Evolutionary conservation across 148 eudicot genomes (phyloP), one percentile per base, ranked within the genome.

Genomic region (Rhododendron mucronatum): DNA sequence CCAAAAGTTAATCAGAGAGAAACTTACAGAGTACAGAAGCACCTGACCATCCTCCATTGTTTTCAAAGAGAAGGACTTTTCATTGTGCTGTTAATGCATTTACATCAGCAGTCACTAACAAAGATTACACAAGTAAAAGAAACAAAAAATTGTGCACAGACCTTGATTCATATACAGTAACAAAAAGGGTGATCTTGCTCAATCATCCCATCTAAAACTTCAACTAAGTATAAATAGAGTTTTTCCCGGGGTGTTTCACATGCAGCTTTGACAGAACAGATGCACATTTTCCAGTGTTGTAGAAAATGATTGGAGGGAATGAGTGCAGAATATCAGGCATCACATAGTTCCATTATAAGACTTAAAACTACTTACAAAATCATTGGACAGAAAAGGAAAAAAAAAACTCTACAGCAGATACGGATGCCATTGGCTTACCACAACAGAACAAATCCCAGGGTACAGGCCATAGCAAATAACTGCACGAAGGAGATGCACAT

Each of bases 1-100:
- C 28, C 53, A 48, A 45, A 23, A 5, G 61, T 79, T 73, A 47
- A 63, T 59, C 13, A 75, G 45, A 44, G 76, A 81, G 21, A 20
- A 85, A 88, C 96, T 93, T 91, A 96, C 99, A 77, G 99, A 92
- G 89, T 94, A 90, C 85, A 96, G 89, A 83, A 90, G 96, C 90
- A 96, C 98, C 83, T 89, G 89, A 82, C 99, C 99, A 86, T 96
- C 98, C 88, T 96, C 99, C 98, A 96, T 96, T 83, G 99, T 95
- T 90, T 95, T 96, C 86, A 96, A 92, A 30, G 96, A 90, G 89
- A 91, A 91, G 39, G 98, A 94, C 93, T 93, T 96, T 65, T 95
- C 99, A 87, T 92, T 96, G 85, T 93, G 93, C 99, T 96, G 95
- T 28, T 59, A 89, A 83, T 85, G 79, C 53, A 85, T 85, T 82